phyloP scores from a whole-genome alignment of 345 rosid species.

The Bretschneidera sinensis region DNA sequence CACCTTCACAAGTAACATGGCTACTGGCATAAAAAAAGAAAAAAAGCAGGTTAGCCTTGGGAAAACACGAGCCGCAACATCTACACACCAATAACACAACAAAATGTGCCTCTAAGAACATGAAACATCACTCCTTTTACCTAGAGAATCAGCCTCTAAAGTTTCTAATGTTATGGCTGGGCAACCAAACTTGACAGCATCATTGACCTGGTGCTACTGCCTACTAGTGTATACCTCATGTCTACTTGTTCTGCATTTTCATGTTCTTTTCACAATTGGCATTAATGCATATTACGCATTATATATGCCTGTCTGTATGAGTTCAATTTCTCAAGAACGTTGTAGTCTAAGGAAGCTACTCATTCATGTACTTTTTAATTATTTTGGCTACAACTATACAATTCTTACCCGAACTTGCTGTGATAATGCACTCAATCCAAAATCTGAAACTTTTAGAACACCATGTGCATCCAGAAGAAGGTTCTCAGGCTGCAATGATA shows the following conservation, averaged over 20 bases:
- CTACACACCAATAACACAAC: too few relatives aligned
- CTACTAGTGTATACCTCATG: neutral
- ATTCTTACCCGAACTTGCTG: constrained; percentile 65
- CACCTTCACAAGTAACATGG: neutral
- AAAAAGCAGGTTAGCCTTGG: neutral
- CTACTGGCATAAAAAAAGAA: neutral
- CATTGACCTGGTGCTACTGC: neutral
- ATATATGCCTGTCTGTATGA: neutral
- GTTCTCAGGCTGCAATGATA: constrained; percentile 77
- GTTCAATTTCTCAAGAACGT: constrained; percentile 10
- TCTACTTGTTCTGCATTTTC: neutral
- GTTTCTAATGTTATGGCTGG: neutral
- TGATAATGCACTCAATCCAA: constrained; percentile 89
- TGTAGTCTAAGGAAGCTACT: neutral
- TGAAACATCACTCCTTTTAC: neutral
- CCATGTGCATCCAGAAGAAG: constrained; percentile 78
- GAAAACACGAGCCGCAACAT: too few relatives aligned
- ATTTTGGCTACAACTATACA: neutral
- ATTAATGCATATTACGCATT: too few relatives aligned
- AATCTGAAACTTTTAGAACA: constrained; percentile 78
- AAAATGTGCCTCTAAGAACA: too few relatives aligned
- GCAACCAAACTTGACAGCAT: neutral
- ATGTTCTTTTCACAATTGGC: too few relatives aligned
- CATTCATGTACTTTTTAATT: neutral
- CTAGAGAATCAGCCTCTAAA: neutral